Base-by-base conservation (phyloP, 2,329 filamentous ascomycete species). In the Teratosphaeriaceae sp. region DNA sequence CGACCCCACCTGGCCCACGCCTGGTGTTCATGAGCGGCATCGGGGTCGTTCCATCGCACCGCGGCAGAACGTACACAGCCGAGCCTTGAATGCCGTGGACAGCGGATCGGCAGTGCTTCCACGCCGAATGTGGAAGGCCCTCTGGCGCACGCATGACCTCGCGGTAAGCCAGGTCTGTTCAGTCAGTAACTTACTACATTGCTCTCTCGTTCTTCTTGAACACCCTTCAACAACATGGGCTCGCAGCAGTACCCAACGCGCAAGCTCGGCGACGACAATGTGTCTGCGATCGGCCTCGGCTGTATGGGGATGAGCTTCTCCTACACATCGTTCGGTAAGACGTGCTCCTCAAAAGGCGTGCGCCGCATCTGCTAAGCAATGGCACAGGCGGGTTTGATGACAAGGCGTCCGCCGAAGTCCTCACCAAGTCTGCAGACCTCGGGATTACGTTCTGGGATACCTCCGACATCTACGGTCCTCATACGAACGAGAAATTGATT, bases 401-500 rank as follows among this genome's bases (percentile, higher is more conserved):
- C 26, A 53, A 52, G 29, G 51, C 51, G 21, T 57, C 51, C 7
- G 41, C 47, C 23, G 49, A 51, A 35, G 55, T 57, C 16, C 45
- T 59, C 21, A 58, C 57, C 2, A 45, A 42, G 24, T 50, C 57
- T 2, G 52, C 54, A 9, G 55, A 57, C n/a, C 34, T 58, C 3
- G 59, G 58, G n/a, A 44, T 41, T 16, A 54, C 40, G 3, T 51
- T 52, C 33, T 61, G 58, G 58, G 58, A 61, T 36, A 54, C 50
- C 8, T 43, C 52, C 16, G 61, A 66, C 56, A 58, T 12, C 26
- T 11, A 18, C 16, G 35, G 12, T 11, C 13, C 18, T 18, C 11
- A 38, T 8, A 38, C 9, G 6, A 68, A 56, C 42, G 73, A 77
- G 51, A 66, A 69, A 3, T 50, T 75, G 0, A 27, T 76, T 3